phyloP scores from a whole-genome alignment of 805 yeast genomes.

The Isabelozyma rhagii region DNA sequence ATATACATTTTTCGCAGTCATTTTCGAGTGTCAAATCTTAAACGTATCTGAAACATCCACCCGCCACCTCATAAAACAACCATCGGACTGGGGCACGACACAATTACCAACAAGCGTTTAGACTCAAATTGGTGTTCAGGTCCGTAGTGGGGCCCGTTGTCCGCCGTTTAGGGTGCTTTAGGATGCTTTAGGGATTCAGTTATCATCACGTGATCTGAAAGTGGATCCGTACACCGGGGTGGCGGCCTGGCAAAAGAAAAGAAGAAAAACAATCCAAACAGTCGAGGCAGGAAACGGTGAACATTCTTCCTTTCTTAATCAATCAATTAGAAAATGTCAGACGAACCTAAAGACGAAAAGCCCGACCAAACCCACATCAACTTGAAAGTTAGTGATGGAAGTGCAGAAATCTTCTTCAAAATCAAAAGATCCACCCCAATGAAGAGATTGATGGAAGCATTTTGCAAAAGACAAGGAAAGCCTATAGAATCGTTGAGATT shows the following conservation, averaged over 20 bases:
- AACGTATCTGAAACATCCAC: slow-evolving; percentile 18
- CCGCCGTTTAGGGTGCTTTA: too few species aligned
- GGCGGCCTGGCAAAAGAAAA: too few species aligned
- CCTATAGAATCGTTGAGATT: slow-evolving; percentile 79
- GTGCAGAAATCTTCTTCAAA: slow-evolving; percentile 92
- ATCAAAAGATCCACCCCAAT: slow-evolving; percentile 90
- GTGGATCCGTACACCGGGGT: too few species aligned
- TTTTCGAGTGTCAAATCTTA: neutral
- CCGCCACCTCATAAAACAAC: slow-evolving; percentile 1
- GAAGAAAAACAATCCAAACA: too few species aligned
- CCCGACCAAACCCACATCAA: slow-evolving; percentile 71
- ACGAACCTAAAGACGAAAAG: slow-evolving; percentile 44
- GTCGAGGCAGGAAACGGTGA: too few species aligned
- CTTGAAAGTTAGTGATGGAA: slow-evolving; percentile 90
- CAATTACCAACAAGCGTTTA: too few species aligned
- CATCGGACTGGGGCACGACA: neutral
- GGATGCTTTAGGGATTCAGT: too few species aligned
- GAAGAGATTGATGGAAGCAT: slow-evolving; percentile 94
- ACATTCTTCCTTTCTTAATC: neutral
- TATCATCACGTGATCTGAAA: too few species aligned
- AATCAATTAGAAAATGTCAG: slow-evolving; percentile 12
- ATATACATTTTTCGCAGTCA: neutral
- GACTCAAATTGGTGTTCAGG: too few species aligned
- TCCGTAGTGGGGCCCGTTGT: too few species aligned
- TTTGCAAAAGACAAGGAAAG: slow-evolving; percentile 97